These are phyloP conservation scores for Candida labiduridarum DNA, from an alignment of 1,139 yeast species.

Conservation along the genomic window DNA sequence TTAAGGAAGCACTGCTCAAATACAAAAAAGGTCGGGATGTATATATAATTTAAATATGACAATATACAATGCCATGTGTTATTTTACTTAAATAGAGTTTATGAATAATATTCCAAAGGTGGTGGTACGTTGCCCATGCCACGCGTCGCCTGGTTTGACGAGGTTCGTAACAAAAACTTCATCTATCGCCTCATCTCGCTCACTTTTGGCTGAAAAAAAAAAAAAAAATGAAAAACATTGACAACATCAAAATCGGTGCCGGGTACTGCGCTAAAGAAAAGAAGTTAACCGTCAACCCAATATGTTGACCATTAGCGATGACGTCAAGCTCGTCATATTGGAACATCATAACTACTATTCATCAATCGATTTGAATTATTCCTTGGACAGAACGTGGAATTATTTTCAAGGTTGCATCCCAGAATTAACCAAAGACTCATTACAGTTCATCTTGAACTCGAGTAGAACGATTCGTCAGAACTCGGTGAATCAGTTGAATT, in stretches of 20 bases:
- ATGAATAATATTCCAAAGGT: too few relatives aligned
- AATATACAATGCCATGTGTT: too few relatives aligned
- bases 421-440: conserved; percentile 6
- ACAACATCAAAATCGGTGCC: too few relatives aligned
- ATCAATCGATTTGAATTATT: conserved; percentile 11
- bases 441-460: conserved; percentile 7
- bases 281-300: neutral
- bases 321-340: conserved; percentile 13
- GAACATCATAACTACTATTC: conserved; percentile 15
- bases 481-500: conserved; percentile 1
- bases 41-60: too few relatives aligned
- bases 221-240: too few relatives aligned
- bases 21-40: conserved; percentile 14
- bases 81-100: too few relatives aligned
- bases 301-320: conserved; percentile 12
- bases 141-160: too few relatives aligned
- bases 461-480: conserved; percentile 8
- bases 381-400: conserved; percentile 10
- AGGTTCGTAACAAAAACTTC: too few relatives aligned
- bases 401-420: conserved; percentile 12
- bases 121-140: too few relatives aligned
- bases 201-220: too few relatives aligned
- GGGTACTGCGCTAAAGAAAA: neutral
- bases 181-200: too few relatives aligned
- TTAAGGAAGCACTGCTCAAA: conserved; percentile 45